A percentile compares a stretch with the other conserved stretches of the same genome.
Evolutionary conservation across 2,329 filamentous ascomycete genomes (phyloP).

Genomic region (Fusarium veterinarium): DNA sequence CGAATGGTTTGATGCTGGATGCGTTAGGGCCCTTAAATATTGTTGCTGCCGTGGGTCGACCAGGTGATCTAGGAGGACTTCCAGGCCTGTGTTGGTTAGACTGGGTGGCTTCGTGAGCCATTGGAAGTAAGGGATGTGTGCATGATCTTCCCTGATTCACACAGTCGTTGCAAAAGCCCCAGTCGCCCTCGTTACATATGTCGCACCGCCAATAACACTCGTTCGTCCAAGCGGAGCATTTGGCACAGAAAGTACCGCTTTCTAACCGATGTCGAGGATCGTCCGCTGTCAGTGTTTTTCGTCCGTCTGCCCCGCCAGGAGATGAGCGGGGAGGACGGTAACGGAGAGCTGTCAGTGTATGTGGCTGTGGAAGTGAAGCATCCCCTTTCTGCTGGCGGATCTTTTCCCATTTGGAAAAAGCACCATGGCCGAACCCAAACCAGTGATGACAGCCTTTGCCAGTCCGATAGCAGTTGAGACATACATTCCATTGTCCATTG

Average conservation of each 20-base stretch:
- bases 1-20: conserved; percentile 66
- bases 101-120: conserved; percentile 68
- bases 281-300: conserved; percentile 70
- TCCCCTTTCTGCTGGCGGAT: conserved; percentile 53
- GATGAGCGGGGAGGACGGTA: conserved; percentile 63
- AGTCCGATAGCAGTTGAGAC: conserved; percentile 80
- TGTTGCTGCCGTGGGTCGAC: conserved; percentile 60
- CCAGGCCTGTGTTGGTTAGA: conserved; percentile 51
- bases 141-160: conserved; percentile 86
- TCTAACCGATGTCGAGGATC: conserved; percentile 76
- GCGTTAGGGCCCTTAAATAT: conserved; percentile 61
- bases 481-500: conserved; percentile 80
- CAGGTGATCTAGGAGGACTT: conserved; percentile 55
- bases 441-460: conserved; percentile 85
- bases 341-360: conserved; percentile 68
- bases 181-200: conserved; percentile 89
- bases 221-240: conserved; percentile 79
- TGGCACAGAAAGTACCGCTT: conserved; percentile 85
- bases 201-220: conserved; percentile 92
- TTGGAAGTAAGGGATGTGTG: conserved; percentile 81
- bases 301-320: conserved; percentile 65
- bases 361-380: conserved; percentile 59
- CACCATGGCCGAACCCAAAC: conserved; percentile 86
- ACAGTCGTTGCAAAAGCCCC: conserved; percentile 92
- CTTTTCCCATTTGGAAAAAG: conserved; percentile 74